These are phyloP conservation scores for Salix caprea DNA, from an alignment of 345 rosid genomes.

Conservation along the genomic window DNA sequence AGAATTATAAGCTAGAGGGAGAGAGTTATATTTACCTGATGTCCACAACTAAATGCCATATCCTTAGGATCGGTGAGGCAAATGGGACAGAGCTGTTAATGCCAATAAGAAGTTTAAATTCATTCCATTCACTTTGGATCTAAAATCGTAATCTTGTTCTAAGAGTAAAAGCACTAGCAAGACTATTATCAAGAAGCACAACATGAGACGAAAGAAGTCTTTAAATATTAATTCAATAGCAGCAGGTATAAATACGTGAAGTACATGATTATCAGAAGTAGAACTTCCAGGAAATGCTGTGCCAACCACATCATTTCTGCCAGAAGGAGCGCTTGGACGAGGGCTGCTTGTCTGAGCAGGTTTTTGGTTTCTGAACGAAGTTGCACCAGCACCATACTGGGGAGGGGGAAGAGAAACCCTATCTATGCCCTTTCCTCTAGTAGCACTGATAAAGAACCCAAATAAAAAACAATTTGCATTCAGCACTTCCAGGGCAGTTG, in stretches of 20 bases:
- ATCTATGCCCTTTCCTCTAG: slow-evolving; percentile 46
- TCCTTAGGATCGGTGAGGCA: slow-evolving; percentile 25
- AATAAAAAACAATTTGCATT: slow-evolving; percentile 11
- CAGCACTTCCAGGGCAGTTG: background rate
- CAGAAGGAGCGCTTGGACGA: slow-evolving; percentile 24
- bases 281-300: slow-evolving; percentile 38
- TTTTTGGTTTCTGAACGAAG: slow-evolving; percentile 21
- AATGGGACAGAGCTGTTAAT: slow-evolving; percentile 26
- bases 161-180: background rate
- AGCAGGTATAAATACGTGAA: background rate
- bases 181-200: background rate
- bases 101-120: background rate
- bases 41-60: slow-evolving; percentile 32
- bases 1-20: background rate
- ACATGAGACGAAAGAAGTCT: background rate
- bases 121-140: background rate
- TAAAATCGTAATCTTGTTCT: background rate
- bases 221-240: background rate
- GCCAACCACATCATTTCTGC: slow-evolving; percentile 16
- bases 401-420: slow-evolving; percentile 86
- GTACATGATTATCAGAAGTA: slow-evolving; percentile 44
- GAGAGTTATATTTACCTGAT: slow-evolving; percentile 23
- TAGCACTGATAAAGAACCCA: slow-evolving; percentile 26
- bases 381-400: slow-evolving; percentile 34
- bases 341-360: slow-evolving; percentile 14